Evolutionary conservation across 1,284 basidiomycete species (phyloP), one percentile per base, ranked within the genome.

Genomic region (Fistulina hepatica): DNA sequence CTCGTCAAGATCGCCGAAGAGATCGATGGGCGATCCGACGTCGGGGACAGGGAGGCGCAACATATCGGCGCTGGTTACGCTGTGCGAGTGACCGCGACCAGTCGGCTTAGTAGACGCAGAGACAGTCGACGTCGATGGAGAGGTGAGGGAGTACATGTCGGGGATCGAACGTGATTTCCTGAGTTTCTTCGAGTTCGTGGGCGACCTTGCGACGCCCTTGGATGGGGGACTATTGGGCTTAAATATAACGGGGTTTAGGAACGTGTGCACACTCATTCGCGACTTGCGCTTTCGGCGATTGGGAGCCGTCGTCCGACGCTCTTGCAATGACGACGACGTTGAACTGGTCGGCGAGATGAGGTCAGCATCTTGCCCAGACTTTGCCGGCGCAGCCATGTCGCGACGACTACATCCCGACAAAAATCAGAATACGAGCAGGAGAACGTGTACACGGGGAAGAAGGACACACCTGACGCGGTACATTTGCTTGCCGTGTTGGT

Each of bases 401-500:
- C 27, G n/a, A 16, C 17, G 17, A 12, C 27, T 30, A 16, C 27
- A n/a, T n/a, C n/a, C n/a, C n/a, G n/a, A n/a, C 6, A 6, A n/a
- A 6, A 6, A 16, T 30, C 27, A 30, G 27, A 12, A 16, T n/a
- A 6, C n/a, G n/a, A n/a, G n/a, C n/a, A n/a, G 59, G 57, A 25
- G n/a, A n/a, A 25, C n/a, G 31, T 27, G 43, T 11, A 31, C 35
- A 35, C 34, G 12, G 19, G 41, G 34, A 25, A 27, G 32, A 17
- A 24, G 22, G 9, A 67, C 76, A 58, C 46, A 83, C 81, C 79
- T 76, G 33, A 85, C 68, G 31, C 82, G 75, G 57, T 67, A 84
- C 67, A 80, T 73, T 52, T 70, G 66, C 52, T 72, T 75, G 37
- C 82, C 82, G 56, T 82, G 76, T 51, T 83, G 80, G 51, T 81